Evolutionary conservation across 345 rosid species (phyloP).

Genomic region (Cardiospermum halicacabum): DNA sequence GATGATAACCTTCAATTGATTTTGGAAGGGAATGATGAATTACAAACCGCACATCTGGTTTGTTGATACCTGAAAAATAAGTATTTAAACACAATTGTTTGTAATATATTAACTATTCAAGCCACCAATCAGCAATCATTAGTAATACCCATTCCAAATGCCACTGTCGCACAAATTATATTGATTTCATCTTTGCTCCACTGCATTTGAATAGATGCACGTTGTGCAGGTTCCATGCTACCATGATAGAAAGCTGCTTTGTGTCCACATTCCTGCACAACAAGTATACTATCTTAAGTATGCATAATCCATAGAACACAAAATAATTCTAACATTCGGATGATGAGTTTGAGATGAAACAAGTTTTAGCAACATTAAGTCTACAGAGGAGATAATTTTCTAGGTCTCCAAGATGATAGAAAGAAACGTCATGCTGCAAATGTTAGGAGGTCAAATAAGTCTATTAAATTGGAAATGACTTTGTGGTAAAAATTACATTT

Average conservation of each 20-base stretch:
- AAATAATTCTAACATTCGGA: slow-evolving; percentile 5
- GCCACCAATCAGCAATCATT: slow-evolving; percentile 14
- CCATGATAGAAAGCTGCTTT: slow-evolving; percentile 98
- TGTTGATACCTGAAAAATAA: slow-evolving; percentile 81
- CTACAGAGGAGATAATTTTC: background rate
- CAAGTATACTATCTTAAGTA: slow-evolving; percentile 12
- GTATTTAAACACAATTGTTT: slow-evolving; percentile 16
- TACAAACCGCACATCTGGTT: slow-evolving; percentile 98
- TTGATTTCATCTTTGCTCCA: slow-evolving; percentile 99
- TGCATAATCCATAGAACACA: slow-evolving; percentile 6
- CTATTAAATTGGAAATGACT: background rate
- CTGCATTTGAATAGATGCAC: slow-evolving; percentile 78
- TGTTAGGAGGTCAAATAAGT: background rate
- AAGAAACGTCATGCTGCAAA: background rate
- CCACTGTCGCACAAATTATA: slow-evolving; percentile 96
- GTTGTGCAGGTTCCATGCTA: slow-evolving; percentile 77
- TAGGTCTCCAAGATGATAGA: background rate
- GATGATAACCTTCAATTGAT: slow-evolving; percentile 99
- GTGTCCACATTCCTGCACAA: slow-evolving; percentile 75
- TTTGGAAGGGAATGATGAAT: slow-evolving; percentile 99
- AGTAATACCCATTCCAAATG: slow-evolving; percentile 95
- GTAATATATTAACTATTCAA: slow-evolving; percentile 18
- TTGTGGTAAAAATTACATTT: background rate
- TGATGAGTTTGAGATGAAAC: background rate
- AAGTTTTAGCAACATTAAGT: background rate